Percentiles rank a stretch among this genome's conserved stretches.
phyloP scores from a whole-genome alignment of 73 alveolate species.

The Blepharisma stoltei region DNA sequence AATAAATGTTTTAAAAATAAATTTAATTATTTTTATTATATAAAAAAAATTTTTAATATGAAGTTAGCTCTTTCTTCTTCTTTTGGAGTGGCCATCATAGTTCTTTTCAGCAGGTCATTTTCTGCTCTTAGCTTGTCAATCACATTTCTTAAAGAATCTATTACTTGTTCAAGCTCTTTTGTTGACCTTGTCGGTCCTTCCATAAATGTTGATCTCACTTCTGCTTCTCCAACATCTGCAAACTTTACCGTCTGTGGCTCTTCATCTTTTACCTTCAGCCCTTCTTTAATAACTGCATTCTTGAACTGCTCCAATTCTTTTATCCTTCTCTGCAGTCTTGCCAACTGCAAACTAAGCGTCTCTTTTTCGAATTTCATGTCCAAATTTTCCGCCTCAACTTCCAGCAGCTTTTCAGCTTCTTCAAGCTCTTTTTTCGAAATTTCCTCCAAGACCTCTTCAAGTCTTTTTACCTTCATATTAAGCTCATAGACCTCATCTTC shows the following conservation, averaged over 20 bases:
- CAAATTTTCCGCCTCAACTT: slow-evolving; percentile 36
- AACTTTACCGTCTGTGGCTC: too few species aligned
- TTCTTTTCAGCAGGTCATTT: slow-evolving; percentile 17
- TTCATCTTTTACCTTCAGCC: background rate
- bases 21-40: too few species aligned
- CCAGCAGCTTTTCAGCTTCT: slow-evolving; percentile 26
- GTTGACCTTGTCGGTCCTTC: slow-evolving; percentile 6
- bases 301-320: slow-evolving; percentile 51
- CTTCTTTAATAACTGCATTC: background rate
- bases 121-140: slow-evolving; percentile 32
- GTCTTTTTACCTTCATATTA: too few species aligned
- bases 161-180: slow-evolving; percentile 37
- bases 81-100: too few species aligned
- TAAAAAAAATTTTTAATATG: too few species aligned
- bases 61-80: too few species aligned
- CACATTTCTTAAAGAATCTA: slow-evolving; percentile 33
- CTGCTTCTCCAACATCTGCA: background rate
- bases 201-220: background rate
- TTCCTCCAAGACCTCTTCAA: too few species aligned
- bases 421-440: too few species aligned
- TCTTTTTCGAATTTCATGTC: slow-evolving; percentile 54
- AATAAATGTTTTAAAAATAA: too few species aligned
- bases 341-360: slow-evolving; percentile 40
- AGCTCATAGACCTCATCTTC: too few species aligned
- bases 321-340: slow-evolving; percentile 48